Evolutionary conservation across 1,139 yeast species (phyloP), one percentile per base, ranked within the genome.

Genomic region (Kodamaea derodonti): DNA sequence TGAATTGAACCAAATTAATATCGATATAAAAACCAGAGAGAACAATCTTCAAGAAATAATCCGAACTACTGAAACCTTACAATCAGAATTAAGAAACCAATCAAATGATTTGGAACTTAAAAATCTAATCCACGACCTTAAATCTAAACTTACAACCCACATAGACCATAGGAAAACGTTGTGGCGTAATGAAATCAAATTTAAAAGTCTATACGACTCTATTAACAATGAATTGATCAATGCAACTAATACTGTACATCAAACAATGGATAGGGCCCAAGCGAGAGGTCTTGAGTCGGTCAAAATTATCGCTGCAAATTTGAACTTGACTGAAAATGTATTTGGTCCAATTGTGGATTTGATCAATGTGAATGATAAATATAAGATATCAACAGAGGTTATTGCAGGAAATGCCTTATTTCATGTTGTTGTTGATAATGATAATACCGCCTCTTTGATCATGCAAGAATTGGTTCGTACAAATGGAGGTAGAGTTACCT

Each of bases 371-470:
- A 83, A 82, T 46, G 90, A 84, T 36, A 86, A 85, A 48, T 90
- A 87, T 54, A 83, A 84, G 52, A 74, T 81, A 1, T 95, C 97
- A 1, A 84, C 84, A 1, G 97, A 90, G 52, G 92, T 84, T 4
- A 75, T 87, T 30, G 97, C 95, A 11, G 97, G 97, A 2, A 80
- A 77, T 41, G 75, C 95, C 3, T 62, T 92, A 32, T 90, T 88
- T 52, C 88, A 92, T 55, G 78, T 90, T 26, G 94, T 92, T 12
- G 97, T 92, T 12, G 96, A 88, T 51, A 80, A 73, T 30, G 97
- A 90, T 47, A 80, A 75, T 31, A 86, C 96, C 1, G 97, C 97
- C 0, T 70, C 87, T 4, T 53, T 73, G 11, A 58, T 92, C 3
- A 83, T 92, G 82, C 81, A 82, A 31, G 94, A 86, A 51, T 64